These are phyloP conservation scores for Sporothrix inflata DNA, from an alignment of 2,329 filamentous ascomycete genomes.

Conservation along the genomic window DNA sequence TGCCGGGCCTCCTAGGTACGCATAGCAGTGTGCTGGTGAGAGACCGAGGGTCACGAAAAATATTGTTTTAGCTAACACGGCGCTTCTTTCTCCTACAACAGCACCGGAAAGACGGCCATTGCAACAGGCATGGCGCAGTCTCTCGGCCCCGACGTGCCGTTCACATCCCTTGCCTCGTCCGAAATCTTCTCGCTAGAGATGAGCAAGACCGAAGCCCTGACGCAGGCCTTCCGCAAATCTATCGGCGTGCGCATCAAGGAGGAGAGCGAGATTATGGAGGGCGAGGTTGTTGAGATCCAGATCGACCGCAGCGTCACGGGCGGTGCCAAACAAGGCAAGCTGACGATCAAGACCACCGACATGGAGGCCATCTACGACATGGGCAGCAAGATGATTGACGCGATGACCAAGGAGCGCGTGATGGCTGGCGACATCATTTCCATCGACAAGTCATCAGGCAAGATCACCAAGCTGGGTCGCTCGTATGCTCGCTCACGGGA, in stretches of 20 bases:
- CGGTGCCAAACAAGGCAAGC: conserved; percentile 95
- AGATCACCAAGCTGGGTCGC: conserved; percentile 94
- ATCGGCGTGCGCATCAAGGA: conserved; percentile 98
- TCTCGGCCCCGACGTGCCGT: conserved; percentile 89
- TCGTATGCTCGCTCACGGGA: conserved; percentile 94
- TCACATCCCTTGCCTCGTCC: conserved; percentile 92
- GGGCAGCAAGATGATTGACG: conserved; percentile 99
- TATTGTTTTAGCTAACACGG: not conserved
- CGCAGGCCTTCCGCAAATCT: conserved; percentile 97
- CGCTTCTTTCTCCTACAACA: conserved; percentile 41
- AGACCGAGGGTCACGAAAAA: not conserved
- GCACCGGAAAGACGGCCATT: conserved; percentile 97
- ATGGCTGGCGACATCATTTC: conserved; percentile 98
- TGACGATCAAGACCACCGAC: conserved; percentile 98
- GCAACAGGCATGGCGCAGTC: conserved; percentile 99
- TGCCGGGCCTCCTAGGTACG: conserved; percentile 82
- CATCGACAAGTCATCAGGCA: conserved; percentile 97
- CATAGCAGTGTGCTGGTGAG: not conserved
- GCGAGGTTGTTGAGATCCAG: conserved; percentile 98
- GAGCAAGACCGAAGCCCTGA: conserved; percentile 98
- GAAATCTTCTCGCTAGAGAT: conserved; percentile 99
- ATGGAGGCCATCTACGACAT: conserved; percentile 99
- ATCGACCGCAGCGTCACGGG: conserved; percentile 97
- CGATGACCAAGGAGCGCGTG: conserved; percentile 98
- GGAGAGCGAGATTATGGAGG: conserved; percentile 98